Evolutionary conservation across 345 rosid genomes (phyloP).

Genomic region (Jatropha curcas): DNA sequence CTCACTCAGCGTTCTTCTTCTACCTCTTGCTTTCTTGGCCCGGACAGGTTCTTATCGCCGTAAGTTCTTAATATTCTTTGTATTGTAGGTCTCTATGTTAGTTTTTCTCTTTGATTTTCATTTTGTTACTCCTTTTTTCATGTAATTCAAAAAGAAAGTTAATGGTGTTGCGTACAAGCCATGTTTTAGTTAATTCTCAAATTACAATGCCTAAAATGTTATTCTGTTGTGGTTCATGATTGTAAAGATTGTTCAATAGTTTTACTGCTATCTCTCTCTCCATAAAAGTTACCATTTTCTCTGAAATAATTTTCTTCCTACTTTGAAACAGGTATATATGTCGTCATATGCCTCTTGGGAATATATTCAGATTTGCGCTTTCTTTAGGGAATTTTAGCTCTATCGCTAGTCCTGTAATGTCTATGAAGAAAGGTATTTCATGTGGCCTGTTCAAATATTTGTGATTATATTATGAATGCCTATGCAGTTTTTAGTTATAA

Average conservation of each 20-base stretch:
- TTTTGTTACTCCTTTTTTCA: background rate
- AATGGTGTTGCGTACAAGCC: too few relatives aligned
- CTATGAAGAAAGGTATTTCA: conserved; percentile 52
- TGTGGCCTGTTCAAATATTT: too few relatives aligned
- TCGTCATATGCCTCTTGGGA: conserved; percentile 39
- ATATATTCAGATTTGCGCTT: conserved; percentile 40
- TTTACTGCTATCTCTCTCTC: background rate
- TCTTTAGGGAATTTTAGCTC: conserved; percentile 41
- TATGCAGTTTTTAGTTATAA: background rate
- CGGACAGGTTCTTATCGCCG: conserved; percentile 49
- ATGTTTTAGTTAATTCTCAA: too few relatives aligned
- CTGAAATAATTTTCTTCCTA: conserved; percentile 14
- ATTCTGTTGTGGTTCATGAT: too few relatives aligned
- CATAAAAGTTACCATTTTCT: conserved; percentile 1
- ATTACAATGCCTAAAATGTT: too few relatives aligned
- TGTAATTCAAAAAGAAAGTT: background rate
- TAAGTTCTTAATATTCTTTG: conserved; percentile 29
- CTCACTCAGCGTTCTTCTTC: conserved; percentile 40
- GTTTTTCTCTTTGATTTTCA: conserved; percentile 2
- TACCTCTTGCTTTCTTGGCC: conserved; percentile 41
- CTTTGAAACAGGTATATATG: conserved; percentile 51
- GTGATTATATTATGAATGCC: background rate
- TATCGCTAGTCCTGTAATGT: conserved; percentile 39
- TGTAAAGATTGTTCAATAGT: too few relatives aligned
- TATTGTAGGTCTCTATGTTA: background rate